A percentile compares a stretch with the other conserved stretches of the same genome.
These are phyloP conservation scores for Phalaenopsis equestris DNA, from an alignment of 106 monocot species.

Conservation along the genomic window DNA sequence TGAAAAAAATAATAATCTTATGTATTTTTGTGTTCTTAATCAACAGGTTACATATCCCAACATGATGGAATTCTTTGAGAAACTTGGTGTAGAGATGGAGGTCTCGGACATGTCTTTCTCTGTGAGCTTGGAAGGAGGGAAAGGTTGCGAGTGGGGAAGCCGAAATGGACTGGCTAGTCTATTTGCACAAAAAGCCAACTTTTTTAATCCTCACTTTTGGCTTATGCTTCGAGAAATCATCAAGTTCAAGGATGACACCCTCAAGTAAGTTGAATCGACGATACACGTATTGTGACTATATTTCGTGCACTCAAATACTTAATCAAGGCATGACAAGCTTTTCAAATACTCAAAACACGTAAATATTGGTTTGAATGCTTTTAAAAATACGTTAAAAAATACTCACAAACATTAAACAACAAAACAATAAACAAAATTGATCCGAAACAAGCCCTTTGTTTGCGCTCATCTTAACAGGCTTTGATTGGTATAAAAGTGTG, in stretches of 20 bases:
- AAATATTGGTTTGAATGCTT: too few species aligned
- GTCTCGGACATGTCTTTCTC: conserved; percentile 86
- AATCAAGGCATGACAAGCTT: too few species aligned
- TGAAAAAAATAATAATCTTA: too few species aligned
- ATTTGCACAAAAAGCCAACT: conserved; percentile 79
- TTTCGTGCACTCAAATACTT: too few species aligned
- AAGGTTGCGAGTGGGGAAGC: conserved; percentile 86
- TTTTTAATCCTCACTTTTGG: conserved; percentile 63
- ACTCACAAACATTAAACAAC: too few species aligned
- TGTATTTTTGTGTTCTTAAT: neutral
- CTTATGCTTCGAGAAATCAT: conserved; percentile 63
- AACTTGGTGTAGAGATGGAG: conserved; percentile 71
- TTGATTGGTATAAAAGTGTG: neutral
- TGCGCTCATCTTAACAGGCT: too few species aligned
- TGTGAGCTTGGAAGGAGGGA: conserved; percentile 63
- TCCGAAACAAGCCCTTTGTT: too few species aligned
- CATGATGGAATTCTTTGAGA: conserved; percentile 79
- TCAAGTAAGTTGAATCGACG: conserved; percentile 23
- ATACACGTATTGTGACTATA: too few species aligned
- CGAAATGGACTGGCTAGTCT: conserved; percentile 52
- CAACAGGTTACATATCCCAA: conserved; percentile 89
- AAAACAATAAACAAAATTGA: too few species aligned
- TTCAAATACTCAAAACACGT: too few species aligned
- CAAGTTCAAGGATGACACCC: conserved; percentile 63
- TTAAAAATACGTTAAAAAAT: too few species aligned